Percentiles rank a stretch among this genome's conserved stretches.
phyloP scores from a whole-genome alignment of 2,329 filamentous ascomycete genomes.

The Mycogone perniciosa region DNA sequence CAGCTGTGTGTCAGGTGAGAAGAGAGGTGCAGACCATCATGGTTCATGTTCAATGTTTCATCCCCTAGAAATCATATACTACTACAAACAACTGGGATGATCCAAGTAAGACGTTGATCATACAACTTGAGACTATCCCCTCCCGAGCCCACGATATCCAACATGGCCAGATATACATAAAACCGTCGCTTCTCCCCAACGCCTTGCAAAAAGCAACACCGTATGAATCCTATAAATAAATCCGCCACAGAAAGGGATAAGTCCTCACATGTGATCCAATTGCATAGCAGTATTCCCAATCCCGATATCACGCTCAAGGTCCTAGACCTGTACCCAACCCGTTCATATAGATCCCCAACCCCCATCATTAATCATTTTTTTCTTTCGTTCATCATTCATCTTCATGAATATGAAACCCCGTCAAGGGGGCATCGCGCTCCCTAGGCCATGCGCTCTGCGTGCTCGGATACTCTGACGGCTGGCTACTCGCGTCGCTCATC shows the following conservation, averaged over 20 bases:
- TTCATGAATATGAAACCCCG: constrained; percentile 36
- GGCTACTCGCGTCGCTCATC: constrained; percentile 40
- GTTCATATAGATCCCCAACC: too few species aligned
- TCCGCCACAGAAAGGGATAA: too few species aligned
- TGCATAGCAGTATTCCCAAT: background rate
- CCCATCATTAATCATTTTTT: too few species aligned
- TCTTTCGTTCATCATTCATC: constrained; percentile 19
- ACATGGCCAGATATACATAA: background rate
- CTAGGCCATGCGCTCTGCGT: constrained; percentile 39
- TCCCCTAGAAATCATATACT: too few species aligned
- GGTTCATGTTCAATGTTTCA: too few species aligned
- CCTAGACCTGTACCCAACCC: background rate
- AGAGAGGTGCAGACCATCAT: too few species aligned
- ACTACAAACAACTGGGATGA: too few species aligned
- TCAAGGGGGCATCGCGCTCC: constrained; percentile 12
- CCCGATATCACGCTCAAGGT: too few species aligned
- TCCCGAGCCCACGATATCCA: background rate
- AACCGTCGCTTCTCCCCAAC: background rate
- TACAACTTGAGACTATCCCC: background rate
- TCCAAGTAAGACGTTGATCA: background rate
- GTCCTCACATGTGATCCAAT: background rate
- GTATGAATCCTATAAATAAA: background rate
- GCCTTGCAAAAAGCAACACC: background rate
- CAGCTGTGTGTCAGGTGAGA: too few species aligned
- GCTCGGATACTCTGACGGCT: constrained; percentile 51